phyloP scores from a whole-genome alignment of 805 yeast species.

The Ogataea ramenticola region DNA sequence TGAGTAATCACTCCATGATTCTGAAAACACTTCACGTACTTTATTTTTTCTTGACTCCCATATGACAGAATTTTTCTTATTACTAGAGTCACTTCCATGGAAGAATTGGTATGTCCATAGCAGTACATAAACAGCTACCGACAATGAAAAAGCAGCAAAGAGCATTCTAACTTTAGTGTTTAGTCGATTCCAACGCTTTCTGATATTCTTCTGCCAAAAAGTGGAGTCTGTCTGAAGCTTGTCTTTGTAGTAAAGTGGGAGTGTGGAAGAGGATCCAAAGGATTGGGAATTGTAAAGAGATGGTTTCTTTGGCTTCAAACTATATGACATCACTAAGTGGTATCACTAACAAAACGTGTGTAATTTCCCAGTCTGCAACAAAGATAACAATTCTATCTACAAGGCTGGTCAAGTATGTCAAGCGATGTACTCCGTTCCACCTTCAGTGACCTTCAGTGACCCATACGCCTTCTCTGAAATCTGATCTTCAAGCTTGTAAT shows the following conservation, averaged over 20 bases:
- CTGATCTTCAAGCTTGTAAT: too few relatives aligned
- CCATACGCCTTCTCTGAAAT: too few relatives aligned
- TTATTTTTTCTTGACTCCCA: conserved; percentile 48
- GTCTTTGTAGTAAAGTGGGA: conserved; percentile 50
- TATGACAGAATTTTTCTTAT: conserved; percentile 3
- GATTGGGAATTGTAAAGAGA: not conserved
- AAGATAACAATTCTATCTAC: too few relatives aligned
- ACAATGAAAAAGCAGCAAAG: conserved; percentile 33
- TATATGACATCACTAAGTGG: conserved; percentile 1
- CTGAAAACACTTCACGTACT: conserved; percentile 62
- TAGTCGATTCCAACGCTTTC: conserved; percentile 8
- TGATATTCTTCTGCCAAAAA: conserved; percentile 6
- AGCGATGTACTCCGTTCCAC: too few relatives aligned
- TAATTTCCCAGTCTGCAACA: too few relatives aligned
- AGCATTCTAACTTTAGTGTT: conserved; percentile 28
- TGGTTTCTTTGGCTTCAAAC: conserved; percentile 5
- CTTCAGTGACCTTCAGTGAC: too few relatives aligned
- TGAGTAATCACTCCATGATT: conserved; percentile 73
- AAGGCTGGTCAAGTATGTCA: too few relatives aligned
- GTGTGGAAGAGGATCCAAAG: conserved; percentile 5
- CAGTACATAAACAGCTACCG: conserved; percentile 33
- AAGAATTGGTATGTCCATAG: conserved; percentile 22
- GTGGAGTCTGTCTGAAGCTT: conserved; percentile 25
- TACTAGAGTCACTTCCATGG: conserved; percentile 3
- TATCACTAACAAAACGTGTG: not conserved